Percentiles rank a stretch among this genome's conserved stretches.
phyloP scores from a whole-genome alignment of 306 rosid species.

The Citrullus amarus region DNA sequence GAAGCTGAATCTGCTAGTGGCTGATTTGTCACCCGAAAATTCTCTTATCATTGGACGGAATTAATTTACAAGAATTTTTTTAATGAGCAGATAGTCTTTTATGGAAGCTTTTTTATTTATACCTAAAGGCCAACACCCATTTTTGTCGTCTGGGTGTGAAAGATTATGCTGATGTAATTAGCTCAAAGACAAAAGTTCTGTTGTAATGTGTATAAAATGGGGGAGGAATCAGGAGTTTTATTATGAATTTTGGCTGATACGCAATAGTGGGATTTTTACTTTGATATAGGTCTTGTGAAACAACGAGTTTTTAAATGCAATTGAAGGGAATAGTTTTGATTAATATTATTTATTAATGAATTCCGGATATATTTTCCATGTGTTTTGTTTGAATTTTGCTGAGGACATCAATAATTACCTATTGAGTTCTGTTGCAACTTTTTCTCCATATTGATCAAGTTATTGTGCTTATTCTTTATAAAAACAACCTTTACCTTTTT shows the following conservation, averaged over 20 bases:
- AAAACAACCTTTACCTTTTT: too few species aligned
- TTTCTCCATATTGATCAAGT: too few species aligned
- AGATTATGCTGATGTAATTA: background rate
- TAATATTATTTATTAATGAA: background rate
- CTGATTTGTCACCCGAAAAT: conserved; percentile 7
- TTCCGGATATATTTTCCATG: too few species aligned
- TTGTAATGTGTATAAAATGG: background rate
- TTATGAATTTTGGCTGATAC: background rate
- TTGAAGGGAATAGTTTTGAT: background rate
- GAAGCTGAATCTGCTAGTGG: conserved; percentile 47
- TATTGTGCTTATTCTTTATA: too few species aligned
- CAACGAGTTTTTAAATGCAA: background rate
- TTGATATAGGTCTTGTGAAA: background rate
- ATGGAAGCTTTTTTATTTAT: background rate
- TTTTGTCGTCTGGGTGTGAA: conserved; percentile 25
- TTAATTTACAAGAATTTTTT: background rate
- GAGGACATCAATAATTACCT: too few species aligned
- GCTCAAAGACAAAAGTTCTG: background rate
- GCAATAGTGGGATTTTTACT: background rate
- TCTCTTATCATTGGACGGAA: background rate
- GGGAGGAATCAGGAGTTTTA: background rate
- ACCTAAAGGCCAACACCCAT: conserved; percentile 19
- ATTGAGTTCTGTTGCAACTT: too few species aligned
- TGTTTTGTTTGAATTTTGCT: too few species aligned
- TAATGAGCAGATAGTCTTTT: background rate